phyloP scores from a whole-genome alignment of 2,329 filamentous ascomycete genomes.

The Monascus ruber region DNA sequence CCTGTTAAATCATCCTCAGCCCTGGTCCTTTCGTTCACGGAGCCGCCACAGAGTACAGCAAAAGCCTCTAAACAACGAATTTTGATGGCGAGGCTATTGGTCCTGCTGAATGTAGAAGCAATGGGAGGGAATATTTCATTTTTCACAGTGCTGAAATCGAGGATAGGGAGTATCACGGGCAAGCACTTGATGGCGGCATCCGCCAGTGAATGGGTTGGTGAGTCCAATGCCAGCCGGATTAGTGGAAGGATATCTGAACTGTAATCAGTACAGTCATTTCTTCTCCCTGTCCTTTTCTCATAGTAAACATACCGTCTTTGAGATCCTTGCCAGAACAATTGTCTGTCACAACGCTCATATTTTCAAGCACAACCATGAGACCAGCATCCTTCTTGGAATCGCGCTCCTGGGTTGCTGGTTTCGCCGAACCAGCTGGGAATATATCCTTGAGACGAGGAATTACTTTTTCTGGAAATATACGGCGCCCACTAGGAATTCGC shows the following conservation, averaged over 20 bases:
- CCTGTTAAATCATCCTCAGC: conserved; percentile 65
- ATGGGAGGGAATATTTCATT: conserved; percentile 93
- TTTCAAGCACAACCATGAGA: conserved; percentile 80
- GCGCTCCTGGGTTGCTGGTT: conserved; percentile 49
- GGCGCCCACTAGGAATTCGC: conserved; percentile 62
- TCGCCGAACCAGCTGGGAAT: conserved; percentile 50
- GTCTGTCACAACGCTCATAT: conserved; percentile 61
- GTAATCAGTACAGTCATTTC: conserved; percentile 10
- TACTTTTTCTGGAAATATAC: conserved; percentile 73
- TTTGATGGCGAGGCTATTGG: conserved; percentile 88
- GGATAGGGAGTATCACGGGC: conserved; percentile 67
- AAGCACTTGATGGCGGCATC: conserved; percentile 74
- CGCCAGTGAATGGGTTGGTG: conserved; percentile 76
- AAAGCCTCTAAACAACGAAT: conserved; percentile 85
- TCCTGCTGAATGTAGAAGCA: conserved; percentile 80
- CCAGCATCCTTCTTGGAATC: conserved; percentile 79
- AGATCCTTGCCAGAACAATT: conserved; percentile 88
- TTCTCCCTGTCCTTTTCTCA: background rate
- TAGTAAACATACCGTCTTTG: conserved; percentile 60
- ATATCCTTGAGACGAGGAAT: conserved; percentile 75
- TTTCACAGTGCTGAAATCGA: conserved; percentile 95
- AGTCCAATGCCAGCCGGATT: conserved; percentile 72
- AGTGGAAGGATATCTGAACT: conserved; percentile 71
- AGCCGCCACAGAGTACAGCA: conserved; percentile 75
- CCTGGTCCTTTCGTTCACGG: conserved; percentile 36